A percentile compares a stretch with the other conserved stretches of the same genome.
phyloP scores from a whole-genome alignment of 352 stramenopile species.

The Phytophthora cryptogea region DNA sequence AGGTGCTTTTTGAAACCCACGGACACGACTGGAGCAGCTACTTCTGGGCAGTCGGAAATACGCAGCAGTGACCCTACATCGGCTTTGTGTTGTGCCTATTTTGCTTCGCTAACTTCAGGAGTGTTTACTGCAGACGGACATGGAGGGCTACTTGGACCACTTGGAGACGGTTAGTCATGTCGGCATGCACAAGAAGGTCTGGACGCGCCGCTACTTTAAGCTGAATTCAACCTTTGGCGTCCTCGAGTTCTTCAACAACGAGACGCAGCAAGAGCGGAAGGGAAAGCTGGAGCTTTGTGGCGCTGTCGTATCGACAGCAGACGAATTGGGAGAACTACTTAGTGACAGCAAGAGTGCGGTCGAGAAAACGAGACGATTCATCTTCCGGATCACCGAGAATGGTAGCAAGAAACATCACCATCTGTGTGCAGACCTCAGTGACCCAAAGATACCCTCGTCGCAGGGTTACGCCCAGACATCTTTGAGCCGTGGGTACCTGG shows the following conservation, averaged over 20 bases:
- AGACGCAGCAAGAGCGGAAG: constrained; percentile 43
- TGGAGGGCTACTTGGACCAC: constrained; percentile 70
- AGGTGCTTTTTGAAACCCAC: constrained; percentile 14
- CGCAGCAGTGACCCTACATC: constrained; percentile 1
- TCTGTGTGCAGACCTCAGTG: constrained; percentile 53
- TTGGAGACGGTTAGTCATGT: constrained; percentile 35
- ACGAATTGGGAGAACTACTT: constrained; percentile 58
- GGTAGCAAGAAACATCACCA: constrained; percentile 46
- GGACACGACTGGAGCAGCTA: background rate
- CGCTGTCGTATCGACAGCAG: constrained; percentile 50
- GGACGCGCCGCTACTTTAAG: constrained; percentile 53
- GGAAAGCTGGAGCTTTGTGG: constrained; percentile 45
- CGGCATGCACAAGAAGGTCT: constrained; percentile 46
- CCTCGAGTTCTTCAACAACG: constrained; percentile 69
- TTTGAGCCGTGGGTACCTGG: constrained; percentile 48
- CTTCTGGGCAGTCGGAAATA: constrained; percentile 2
- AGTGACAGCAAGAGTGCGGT: constrained; percentile 36
- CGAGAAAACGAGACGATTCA: constrained; percentile 68
- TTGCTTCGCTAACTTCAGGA: background rate
- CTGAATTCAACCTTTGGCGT: constrained; percentile 52
- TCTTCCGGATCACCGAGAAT: constrained; percentile 58
- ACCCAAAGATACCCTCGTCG: constrained; percentile 2
- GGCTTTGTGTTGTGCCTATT: background rate
- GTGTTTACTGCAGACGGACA: constrained; percentile 15
- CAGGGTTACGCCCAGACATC: constrained; percentile 25